Base-by-base conservation (phyloP, 1,284 basidiomycete species). In the Cryptococcus sp. region DNA sequence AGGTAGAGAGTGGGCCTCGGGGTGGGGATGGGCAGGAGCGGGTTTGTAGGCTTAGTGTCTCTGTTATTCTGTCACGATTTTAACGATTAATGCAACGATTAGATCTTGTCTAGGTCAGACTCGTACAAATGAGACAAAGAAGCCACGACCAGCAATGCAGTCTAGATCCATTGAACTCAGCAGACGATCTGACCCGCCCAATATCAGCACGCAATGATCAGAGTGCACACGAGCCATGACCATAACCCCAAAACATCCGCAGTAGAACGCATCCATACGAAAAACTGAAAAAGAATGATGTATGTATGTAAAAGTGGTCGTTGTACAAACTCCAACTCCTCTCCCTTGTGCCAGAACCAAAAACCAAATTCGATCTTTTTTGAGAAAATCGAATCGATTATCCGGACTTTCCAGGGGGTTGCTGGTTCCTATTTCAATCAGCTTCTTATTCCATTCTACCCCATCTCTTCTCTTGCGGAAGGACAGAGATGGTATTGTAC, bases 351-450 rank as follows among this genome's bases (percentile, higher is more conserved):
- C 34, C 45, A 46, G 22, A 21, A 32, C 45, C 25, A 34, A 34
- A 34, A 34, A 16, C 32, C 32, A 34, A 41, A 9, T 19, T 19
- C 39, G 19, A 9, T 41, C 39, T 19, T n/a, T n/a, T n/a, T n/a
- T n/a, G n/a, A n/a, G 39, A 19, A 23, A 48, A 41, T 36, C 43
- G 24, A 48, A 55, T 46, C 44, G 63, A 53, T 66, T 73, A 74
- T 51, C 72, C 72, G 49, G 72, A 74, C 67, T 74, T 74, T 60
- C 72, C 72, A 45, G 69, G 67, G 58, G 72, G 70, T 61, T 74
- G 72, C 54, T 62, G 62, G 72, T 74, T 74, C 70, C 72, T 74
- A 56, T 55, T 28, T 25, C 39, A 36, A 56, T 61, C 53, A 57
- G 56, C 55, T 43, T 21, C 41, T 5, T 21, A n/a, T n/a, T n/a